Conservation (phyloP, 257 asterid species). For the Forsythia suspensa region DNA sequence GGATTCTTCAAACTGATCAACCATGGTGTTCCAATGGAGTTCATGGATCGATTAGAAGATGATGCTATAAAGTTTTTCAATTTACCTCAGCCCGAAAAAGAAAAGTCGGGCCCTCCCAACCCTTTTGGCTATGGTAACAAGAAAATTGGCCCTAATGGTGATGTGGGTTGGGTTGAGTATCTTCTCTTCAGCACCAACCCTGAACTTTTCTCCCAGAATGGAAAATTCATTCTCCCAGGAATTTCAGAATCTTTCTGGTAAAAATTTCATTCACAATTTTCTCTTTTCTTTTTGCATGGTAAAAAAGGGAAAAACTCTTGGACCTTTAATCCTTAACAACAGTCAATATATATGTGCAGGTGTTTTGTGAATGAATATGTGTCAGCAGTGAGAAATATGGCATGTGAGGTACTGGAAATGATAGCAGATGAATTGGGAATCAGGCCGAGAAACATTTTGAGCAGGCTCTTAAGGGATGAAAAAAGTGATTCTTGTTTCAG, state of each 20-base stretch:
- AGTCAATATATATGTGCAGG: conserved; percentile 22
- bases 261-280: neutral
- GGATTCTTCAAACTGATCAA: conserved; percentile 54
- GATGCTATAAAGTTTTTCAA: conserved; percentile 40
- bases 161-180: conserved; percentile 56
- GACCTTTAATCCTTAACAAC: neutral
- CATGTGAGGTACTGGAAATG: conserved; percentile 45
- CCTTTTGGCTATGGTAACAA: conserved; percentile 56
- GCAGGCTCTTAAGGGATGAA: conserved; percentile 35
- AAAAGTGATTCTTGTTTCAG: conserved; percentile 47
- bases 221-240: conserved; percentile 23
- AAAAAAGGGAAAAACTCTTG: neutral
- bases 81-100: conserved; percentile 33
- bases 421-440: conserved; percentile 39
- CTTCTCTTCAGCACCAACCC: conserved; percentile 45
- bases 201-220: conserved; percentile 14
- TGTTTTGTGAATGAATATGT: conserved; percentile 42
- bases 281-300: conserved; percentile 3
- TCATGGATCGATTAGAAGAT: conserved; percentile 27
- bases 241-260: conserved; percentile 37
- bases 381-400: conserved; percentile 27
- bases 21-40: conserved; percentile 39
- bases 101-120: conserved; percentile 38
- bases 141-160: conserved; percentile 55
- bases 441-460: conserved; percentile 17